These are phyloP conservation scores for Aspergillus tubingensis DNA, from an alignment of 2,329 filamentous ascomycete genomes.

Conservation along the genomic window DNA sequence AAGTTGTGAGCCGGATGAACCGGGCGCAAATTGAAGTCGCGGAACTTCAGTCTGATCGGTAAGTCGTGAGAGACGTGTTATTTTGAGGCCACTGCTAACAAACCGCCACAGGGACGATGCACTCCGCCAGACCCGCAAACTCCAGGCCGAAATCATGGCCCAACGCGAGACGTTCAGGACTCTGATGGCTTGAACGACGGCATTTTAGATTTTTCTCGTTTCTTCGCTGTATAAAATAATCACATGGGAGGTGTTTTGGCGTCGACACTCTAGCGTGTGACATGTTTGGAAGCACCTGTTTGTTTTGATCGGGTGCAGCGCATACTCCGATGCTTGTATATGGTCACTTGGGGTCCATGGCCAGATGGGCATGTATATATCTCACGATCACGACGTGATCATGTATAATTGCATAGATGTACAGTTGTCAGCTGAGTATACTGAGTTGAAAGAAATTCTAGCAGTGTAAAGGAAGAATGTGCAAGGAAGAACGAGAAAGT, in stretches of 20 bases:
- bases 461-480: neutral
- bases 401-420: conserved; percentile 10
- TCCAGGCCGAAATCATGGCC: conserved; percentile 67
- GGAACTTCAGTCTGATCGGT: conserved; percentile 64
- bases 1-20: conserved; percentile 81
- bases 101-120: conserved; percentile 63
- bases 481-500: neutral
- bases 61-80: conserved; percentile 18
- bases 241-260: conserved; percentile 8
- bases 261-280: conserved; percentile 4
- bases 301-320: conserved; percentile 11
- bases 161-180: conserved; percentile 63
- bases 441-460: neutral
- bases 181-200: conserved; percentile 36
- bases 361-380: conserved; percentile 15
- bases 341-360: conserved; percentile 7
- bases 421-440: neutral
- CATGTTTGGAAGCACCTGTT: neutral
- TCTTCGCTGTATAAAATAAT: conserved; percentile 3
- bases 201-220: conserved; percentile 2
- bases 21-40: conserved; percentile 79
- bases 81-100: conserved; percentile 21
- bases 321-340: conserved; percentile 17
- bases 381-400: conserved; percentile 11
- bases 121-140: conserved; percentile 67